Percentiles rank a stretch among this genome's conserved stretches.
Conservation (phyloP, 169 alveolate genomes). For the Cryptosporidium tyzzeri region DNA sequence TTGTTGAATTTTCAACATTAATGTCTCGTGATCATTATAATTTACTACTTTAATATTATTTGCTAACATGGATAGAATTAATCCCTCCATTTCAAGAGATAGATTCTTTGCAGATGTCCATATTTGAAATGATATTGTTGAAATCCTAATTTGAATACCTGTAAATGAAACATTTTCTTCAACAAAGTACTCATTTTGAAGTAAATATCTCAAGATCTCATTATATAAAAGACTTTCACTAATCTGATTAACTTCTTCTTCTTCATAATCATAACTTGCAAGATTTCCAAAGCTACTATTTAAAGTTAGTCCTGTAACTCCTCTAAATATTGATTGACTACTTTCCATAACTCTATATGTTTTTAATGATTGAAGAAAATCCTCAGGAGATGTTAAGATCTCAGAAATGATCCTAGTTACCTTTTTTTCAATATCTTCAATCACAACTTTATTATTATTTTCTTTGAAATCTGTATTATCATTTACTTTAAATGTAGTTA, state of each 20-base stretch:
- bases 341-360: slow-evolving; percentile 66
- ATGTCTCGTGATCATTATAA: neutral
- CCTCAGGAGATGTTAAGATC: slow-evolving; percentile 25
- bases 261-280: slow-evolving; percentile 22
- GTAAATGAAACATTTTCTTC: slow-evolving; percentile 22
- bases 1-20: neutral
- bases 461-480: neutral
- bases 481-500: neutral
- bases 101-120: no score
- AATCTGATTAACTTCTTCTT: slow-evolving; percentile 24
- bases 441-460: neutral
- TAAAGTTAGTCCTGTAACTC: slow-evolving; percentile 8
- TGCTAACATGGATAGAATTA: slow-evolving; percentile 18
- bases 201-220: slow-evolving; percentile 45
- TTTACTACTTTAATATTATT: neutral
- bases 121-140: neutral
- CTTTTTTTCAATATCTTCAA: slow-evolving; percentile 14
- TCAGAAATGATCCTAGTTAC: slow-evolving; percentile 35
- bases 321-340: slow-evolving; percentile 56
- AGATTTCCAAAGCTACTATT: slow-evolving; percentile 29
- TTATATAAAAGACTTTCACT: slow-evolving; percentile 56
- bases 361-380: slow-evolving; percentile 23
- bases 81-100: slow-evolving; percentile 5
- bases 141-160: slow-evolving; percentile 16
- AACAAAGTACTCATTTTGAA: slow-evolving; percentile 47